phyloP scores from a whole-genome alignment of 2,329 filamentous ascomycete species.

The Ophiocordyceps camponoti-leonardi region DNA sequence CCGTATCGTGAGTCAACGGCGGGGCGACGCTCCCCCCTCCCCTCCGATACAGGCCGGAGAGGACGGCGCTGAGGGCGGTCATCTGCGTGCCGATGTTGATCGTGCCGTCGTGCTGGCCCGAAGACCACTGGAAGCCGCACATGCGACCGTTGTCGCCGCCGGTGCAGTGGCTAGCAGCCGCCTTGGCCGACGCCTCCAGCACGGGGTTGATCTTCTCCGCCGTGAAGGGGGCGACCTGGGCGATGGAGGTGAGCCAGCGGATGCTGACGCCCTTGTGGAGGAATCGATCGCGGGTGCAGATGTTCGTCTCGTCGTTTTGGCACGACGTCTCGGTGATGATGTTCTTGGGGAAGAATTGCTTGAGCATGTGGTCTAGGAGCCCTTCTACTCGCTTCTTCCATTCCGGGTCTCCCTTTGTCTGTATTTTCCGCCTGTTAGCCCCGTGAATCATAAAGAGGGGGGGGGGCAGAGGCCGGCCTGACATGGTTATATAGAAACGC shows the following conservation, averaged over 20 bases:
- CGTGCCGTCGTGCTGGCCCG: slow-evolving; percentile 30
- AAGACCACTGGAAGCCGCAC: slow-evolving; percentile 38
- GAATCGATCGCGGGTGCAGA: neutral
- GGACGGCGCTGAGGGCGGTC: slow-evolving; percentile 38
- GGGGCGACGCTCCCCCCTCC: slow-evolving; percentile 11
- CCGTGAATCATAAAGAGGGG: neutral
- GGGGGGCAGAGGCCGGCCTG: no score
- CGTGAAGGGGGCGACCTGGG: slow-evolving; percentile 35
- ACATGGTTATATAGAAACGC: slow-evolving; percentile 44
- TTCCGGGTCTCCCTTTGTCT: slow-evolving; percentile 25
- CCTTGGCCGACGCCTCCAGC: slow-evolving; percentile 30
- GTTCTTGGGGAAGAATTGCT: slow-evolving; percentile 32
- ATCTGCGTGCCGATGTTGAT: slow-evolving; percentile 40
- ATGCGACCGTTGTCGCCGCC: slow-evolving; percentile 26
- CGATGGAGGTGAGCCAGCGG: slow-evolving; percentile 33
- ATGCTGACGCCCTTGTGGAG: slow-evolving; percentile 41
- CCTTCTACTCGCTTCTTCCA: slow-evolving; percentile 33
- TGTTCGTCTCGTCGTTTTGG: slow-evolving; percentile 35
- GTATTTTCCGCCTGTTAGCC: slow-evolving; percentile 10
- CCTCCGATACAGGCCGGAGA: slow-evolving; percentile 30
- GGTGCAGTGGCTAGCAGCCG: slow-evolving; percentile 34
- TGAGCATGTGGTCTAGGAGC: slow-evolving; percentile 15
- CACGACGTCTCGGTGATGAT: slow-evolving; percentile 44
- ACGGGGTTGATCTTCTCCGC: slow-evolving; percentile 27
- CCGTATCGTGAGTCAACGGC: slow-evolving; percentile 26